phyloP scores from a whole-genome alignment of 2,329 filamentous ascomycete genomes.

The Trichoderma citrinoviride region DNA sequence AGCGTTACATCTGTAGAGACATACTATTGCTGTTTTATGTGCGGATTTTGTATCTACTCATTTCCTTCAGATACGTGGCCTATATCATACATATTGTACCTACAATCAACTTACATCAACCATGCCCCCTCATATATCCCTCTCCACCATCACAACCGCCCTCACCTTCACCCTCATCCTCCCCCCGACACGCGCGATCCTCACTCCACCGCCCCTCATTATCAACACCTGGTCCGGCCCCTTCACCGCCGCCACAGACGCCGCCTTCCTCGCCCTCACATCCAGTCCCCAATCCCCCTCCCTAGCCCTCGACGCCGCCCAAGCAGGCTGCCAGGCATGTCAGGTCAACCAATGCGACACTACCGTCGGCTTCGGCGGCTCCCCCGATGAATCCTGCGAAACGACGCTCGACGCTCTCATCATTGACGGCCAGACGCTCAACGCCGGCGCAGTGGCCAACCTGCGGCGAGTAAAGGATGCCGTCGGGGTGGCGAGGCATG shows the following conservation, averaged over 20 bases:
- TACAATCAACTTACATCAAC: not conserved
- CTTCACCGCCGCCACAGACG: slow-evolving; percentile 52
- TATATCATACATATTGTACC: too few relatives aligned
- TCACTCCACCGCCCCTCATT: slow-evolving; percentile 42
- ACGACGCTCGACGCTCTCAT: slow-evolving; percentile 59
- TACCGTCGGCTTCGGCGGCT: slow-evolving; percentile 54
- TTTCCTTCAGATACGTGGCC: too few relatives aligned
- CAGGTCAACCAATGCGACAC: slow-evolving; percentile 53
- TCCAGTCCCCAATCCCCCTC: slow-evolving; percentile 15
- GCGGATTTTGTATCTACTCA: too few relatives aligned
- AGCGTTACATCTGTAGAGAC: not conserved
- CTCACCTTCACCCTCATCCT: slow-evolving; percentile 22
- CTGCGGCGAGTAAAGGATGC: slow-evolving; percentile 49
- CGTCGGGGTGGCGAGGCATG: slow-evolving; percentile 49
- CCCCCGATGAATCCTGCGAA: slow-evolving; percentile 55
- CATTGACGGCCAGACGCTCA: slow-evolving; percentile 55
- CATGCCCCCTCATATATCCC: not conserved
- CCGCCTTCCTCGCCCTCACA: slow-evolving; percentile 43
- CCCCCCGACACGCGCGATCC: not conserved
- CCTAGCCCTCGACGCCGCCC: slow-evolving; percentile 50
- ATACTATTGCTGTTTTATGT: too few relatives aligned
- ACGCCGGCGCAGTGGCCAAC: slow-evolving; percentile 52
- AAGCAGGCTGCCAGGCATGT: slow-evolving; percentile 51
- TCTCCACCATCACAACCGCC: slow-evolving; percentile 14
- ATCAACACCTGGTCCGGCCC: slow-evolving; percentile 56